Conservation (phyloP, 2,329 filamentous ascomycete species). For the Talaromyces rugulosus region DNA sequence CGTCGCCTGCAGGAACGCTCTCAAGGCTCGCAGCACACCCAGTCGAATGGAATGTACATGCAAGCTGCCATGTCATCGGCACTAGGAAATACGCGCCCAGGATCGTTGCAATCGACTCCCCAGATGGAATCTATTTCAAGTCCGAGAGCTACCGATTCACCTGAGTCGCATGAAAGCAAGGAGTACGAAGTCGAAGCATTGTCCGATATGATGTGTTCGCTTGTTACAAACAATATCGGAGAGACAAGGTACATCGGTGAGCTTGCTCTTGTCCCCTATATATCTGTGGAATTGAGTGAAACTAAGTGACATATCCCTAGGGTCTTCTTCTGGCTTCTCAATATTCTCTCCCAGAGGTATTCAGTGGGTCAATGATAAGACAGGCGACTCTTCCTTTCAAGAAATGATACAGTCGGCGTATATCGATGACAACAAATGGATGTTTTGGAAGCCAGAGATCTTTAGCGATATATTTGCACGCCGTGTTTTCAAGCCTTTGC, state of each 20-base stretch:
- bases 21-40: not conserved
- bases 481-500: conserved; percentile 76
- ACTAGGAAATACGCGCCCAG: conserved; percentile 28
- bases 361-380: conserved; percentile 97
- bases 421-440: conserved; percentile 91
- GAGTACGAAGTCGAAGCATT: conserved; percentile 77
- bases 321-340: conserved; percentile 94
- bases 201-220: conserved; percentile 97
- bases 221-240: conserved; percentile 90
- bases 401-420: conserved; percentile 91
- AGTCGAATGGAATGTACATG: conserved; percentile 26
- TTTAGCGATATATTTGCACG: conserved; percentile 89
- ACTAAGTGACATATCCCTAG: conserved; percentile 41
- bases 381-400: conserved; percentile 91
- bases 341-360: conserved; percentile 98
- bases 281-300: not conserved
- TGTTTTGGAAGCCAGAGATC: conserved; percentile 96
- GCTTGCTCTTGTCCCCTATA: conserved; percentile 18
- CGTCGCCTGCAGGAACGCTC: conserved; percentile 61
- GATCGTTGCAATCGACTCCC: conserved; percentile 44
- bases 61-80: conserved; percentile 18
- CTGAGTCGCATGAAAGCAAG: conserved; percentile 49
- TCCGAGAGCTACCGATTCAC: conserved; percentile 50
- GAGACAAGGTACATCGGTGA: conserved; percentile 94
- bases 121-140: conserved; percentile 45